Percentiles rank a stretch among this genome's conserved stretches.
Evolutionary conservation across 768 basidiomycete genomes (phyloP).

Genomic region (Lactarius deliciosus): DNA sequence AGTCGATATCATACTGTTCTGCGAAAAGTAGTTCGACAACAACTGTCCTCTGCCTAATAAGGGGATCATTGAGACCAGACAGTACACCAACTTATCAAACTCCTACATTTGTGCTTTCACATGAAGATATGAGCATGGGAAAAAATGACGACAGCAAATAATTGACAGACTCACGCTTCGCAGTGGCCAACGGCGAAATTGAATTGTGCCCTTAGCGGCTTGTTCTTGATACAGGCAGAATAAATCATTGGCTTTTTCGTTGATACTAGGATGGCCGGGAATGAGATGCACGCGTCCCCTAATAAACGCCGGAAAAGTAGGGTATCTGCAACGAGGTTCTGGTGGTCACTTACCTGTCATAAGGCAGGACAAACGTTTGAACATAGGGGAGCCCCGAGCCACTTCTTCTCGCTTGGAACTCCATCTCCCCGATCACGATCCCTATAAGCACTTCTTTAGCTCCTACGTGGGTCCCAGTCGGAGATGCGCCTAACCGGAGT

Average conservation of each 20-base stretch:
- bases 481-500: slow-evolving; percentile 28
- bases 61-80: slow-evolving; percentile 2
- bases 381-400: slow-evolving; percentile 33
- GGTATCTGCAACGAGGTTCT: neutral
- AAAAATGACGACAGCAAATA: neutral
- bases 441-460: slow-evolving; percentile 23
- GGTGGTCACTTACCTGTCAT: slow-evolving; percentile 24
- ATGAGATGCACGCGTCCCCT: slow-evolving; percentile 69
- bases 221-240: slow-evolving; percentile 68
- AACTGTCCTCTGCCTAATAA: slow-evolving; percentile 62
- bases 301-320: slow-evolving; percentile 1
- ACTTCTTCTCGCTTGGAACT: slow-evolving; percentile 16
- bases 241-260: slow-evolving; percentile 50
- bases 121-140: slow-evolving; percentile 5
- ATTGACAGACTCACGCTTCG: slow-evolving; percentile 49
- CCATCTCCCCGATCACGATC: slow-evolving; percentile 20
- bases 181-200: slow-evolving; percentile 72
- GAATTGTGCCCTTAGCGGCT: slow-evolving; percentile 53
- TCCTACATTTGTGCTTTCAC: slow-evolving; percentile 65
- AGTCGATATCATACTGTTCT: slow-evolving; percentile 58
- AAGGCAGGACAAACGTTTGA: slow-evolving; percentile 46
- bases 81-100: slow-evolving; percentile 1
- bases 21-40: slow-evolving; percentile 81
- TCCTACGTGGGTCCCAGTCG: no score
- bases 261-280: slow-evolving; percentile 40